Evolutionary conservation across 2,329 filamentous ascomycete genomes (phyloP), one percentile per base, ranked within the genome.

Genomic region (Talaromyces piceae): DNA sequence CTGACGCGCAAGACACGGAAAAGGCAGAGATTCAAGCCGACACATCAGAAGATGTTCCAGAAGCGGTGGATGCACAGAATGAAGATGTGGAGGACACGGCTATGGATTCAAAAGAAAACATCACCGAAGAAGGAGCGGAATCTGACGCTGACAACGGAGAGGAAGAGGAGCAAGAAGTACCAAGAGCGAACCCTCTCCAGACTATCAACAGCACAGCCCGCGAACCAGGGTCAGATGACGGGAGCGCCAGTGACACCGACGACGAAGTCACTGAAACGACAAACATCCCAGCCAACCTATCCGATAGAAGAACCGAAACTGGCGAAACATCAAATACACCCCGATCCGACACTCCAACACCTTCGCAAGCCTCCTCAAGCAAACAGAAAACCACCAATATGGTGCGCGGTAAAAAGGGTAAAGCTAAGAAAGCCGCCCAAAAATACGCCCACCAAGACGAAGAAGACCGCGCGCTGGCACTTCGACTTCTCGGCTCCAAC

Each of bases 371-470:
- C 18, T 16, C 49, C 26, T 12, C 52, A 45, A 43, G 49, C 58
- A 50, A 46, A 52, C 61, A 12, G 13, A 37, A 30, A 28, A 12
- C 20, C 5, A 4, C 33, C 16, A 37, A 20, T 11, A 26, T 20
- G 25, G 13, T 30, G 12, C 83, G 91, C 52, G 89, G 90, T 26
- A 89, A 94, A 67, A 83, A 81, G 52, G 79, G 79, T 54, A 95
- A 95, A 66, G 83, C 84, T 41, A 95, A 94, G 74, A 95, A 93
- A 67, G 83, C 88, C 2, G 88, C 88, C 3, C 75, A 81, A 53
- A 96, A 95, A 67, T 98, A 98, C 71, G 91, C 87, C 43, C 76
- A 94, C 60, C 93, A 97, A 75, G 91, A 97, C 60, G 90, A 95
- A 50, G 91, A 95, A 68, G 93, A 98, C 63, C 88, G 90, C 11